Conservation (phyloP, 345 rosid species). For the Salix dunnii region DNA sequence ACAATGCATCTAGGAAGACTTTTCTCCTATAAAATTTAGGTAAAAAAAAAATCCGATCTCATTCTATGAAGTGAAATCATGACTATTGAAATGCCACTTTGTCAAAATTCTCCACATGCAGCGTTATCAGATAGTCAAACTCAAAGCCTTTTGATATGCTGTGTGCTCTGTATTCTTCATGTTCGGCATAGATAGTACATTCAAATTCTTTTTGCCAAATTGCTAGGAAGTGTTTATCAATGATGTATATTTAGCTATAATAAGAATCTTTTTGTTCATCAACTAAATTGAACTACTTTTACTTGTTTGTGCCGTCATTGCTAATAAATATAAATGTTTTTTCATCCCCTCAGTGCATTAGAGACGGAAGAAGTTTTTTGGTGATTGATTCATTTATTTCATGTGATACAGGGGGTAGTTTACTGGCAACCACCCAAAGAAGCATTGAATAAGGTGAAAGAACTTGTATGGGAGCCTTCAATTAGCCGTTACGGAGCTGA, state of each 20-base stretch:
- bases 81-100: background rate
- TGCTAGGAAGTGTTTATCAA: background rate
- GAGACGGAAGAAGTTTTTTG: background rate
- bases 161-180: background rate
- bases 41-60: background rate
- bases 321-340: background rate
- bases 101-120: background rate
- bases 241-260: background rate
- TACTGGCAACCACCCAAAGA: conserved; percentile 87
- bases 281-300: background rate
- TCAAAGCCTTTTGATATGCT: background rate
- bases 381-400: conserved; percentile 9
- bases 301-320: background rate
- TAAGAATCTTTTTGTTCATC: background rate
- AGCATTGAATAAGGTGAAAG: conserved; percentile 76
- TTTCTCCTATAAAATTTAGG: background rate
- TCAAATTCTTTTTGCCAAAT: background rate
- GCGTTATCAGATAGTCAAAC: background rate
- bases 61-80: background rate
- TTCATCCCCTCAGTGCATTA: background rate
- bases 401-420: conserved; percentile 67
- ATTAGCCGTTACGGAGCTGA: conserved; percentile 84
- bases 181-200: background rate
- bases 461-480: conserved; percentile 68
- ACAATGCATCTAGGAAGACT: background rate